Percentiles rank a stretch among this genome's conserved stretches.
Conservation (phyloP, 805 yeast species). For the Zygotorulaspora chibaensis region DNA sequence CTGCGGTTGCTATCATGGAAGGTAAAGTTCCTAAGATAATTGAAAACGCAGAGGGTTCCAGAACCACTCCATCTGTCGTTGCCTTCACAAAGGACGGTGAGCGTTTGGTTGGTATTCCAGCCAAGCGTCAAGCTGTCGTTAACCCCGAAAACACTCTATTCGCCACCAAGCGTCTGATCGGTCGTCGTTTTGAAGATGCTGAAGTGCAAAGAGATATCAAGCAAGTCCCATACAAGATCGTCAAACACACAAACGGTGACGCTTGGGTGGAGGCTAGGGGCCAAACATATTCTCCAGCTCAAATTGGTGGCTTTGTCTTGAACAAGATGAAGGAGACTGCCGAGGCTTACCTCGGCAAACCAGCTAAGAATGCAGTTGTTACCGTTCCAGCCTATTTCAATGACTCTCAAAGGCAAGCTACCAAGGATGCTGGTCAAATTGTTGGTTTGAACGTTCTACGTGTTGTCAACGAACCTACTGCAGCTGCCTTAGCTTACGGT, state of each 20-base stretch:
- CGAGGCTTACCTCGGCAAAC: conserved; percentile 83
- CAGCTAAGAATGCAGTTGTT: conserved; percentile 82
- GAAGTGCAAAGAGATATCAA: conserved; percentile 89
- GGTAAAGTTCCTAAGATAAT: conserved; percentile 65
- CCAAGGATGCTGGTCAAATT: conserved; percentile 96
- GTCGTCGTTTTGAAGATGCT: conserved; percentile 82
- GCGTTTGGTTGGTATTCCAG: conserved; percentile 89
- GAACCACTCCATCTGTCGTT: conserved; percentile 92
- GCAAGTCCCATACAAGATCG: conserved; percentile 86
- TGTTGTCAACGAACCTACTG: conserved; percentile 82
- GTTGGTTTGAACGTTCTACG: conserved; percentile 83
- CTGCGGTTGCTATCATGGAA: conserved; percentile 80
- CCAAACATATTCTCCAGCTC: conserved; percentile 87
- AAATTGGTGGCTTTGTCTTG: conserved; percentile 88
- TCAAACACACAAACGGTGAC: conserved; percentile 88
- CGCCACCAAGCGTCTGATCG: conserved; percentile 93
- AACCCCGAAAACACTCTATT: conserved; percentile 91
- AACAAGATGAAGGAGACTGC: conserved; percentile 99
- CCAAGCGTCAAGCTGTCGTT: conserved; percentile 93
- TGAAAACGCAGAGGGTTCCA: conserved; percentile 77
- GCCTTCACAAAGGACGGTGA: conserved; percentile 91
- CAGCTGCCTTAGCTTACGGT: conserved; percentile 94
- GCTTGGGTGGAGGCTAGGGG: conserved; percentile 95
- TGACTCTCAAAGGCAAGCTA: conserved; percentile 79
- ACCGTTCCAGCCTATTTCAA: conserved; percentile 88